Base-by-base conservation (phyloP, 345 rosid species). In the Ceriops decandra region DNA sequence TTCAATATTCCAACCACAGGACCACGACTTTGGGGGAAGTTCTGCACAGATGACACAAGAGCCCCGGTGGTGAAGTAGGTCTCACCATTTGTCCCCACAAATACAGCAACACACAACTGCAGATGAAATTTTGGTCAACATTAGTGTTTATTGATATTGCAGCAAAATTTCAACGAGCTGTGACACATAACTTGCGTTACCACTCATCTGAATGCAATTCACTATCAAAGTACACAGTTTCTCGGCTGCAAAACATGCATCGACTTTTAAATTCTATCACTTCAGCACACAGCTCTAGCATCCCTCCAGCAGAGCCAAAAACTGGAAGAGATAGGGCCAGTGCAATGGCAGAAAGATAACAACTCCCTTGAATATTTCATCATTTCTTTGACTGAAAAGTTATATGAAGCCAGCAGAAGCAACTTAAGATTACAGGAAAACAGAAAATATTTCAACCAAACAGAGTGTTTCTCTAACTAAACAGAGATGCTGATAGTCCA, bases 1-100 rank as follows among this genome's bases (percentile, higher is more conserved):
- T 95, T 95, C 78, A 92, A 87, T 68, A 95, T 92, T 72, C 95
- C 95, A n/a, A 95, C 98, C 69, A 95, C 92, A 6, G 98, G 99
- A 74, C 97, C 98, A 54, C 95, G 68, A 72, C 95, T 95, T 79
- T 88, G 90, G 1, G 98, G 98, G 66, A 92, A 92, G 85, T 95
- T 95, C 31, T 87, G 92, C 73, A 95, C 99, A 22, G 96, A 86
- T 61, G 98, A 95, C 69, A 95, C 95, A 68, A 95, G 71, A 72
- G 99, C 84, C 20, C 74, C 91, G 6, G 99, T 90, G 58, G 92
- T 95, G 92, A 88, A 92, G 87, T 91, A 88, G 69, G 99, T 95
- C 73, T 95, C 97, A 0, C 99, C 99, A 72, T 95, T 92, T 83
- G 84, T 92, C 66, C 96, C 95, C 62, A 86, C 79, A 59, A 92